These are phyloP conservation scores for Colletotrichum aenigma DNA, from an alignment of 2,329 filamentous ascomycete species.

Conservation along the genomic window DNA sequence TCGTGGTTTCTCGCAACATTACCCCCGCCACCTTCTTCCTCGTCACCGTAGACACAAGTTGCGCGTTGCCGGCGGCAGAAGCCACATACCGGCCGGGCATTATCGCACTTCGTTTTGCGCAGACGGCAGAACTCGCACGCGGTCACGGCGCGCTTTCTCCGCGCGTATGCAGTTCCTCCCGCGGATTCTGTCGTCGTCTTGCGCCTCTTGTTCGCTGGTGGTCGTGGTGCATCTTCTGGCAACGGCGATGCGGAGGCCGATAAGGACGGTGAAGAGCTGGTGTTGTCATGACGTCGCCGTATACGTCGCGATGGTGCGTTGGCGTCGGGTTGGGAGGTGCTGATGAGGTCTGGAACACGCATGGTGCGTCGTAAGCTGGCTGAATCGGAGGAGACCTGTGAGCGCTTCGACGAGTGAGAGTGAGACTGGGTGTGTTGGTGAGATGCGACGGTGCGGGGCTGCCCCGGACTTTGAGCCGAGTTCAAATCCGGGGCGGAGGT, in stretches of 20 bases:
- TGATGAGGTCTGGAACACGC: constrained; percentile 2
- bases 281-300: neutral
- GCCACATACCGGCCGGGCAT: neutral
- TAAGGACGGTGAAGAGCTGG: neutral
- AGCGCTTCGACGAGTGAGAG: neutral
- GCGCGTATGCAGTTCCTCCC: neutral
- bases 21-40: neutral
- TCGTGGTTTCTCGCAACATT: neutral
- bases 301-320: neutral
- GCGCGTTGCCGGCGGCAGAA: constrained; percentile 2
- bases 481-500: neutral
- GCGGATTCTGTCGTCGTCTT: neutral
- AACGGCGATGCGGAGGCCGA: neutral
- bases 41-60: constrained; percentile 5
- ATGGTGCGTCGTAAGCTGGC: neutral
- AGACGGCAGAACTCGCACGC: constrained; percentile 14
- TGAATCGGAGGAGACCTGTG: neutral
- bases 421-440: neutral
- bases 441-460: neutral
- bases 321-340: neutral
- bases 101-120: constrained; percentile 4
- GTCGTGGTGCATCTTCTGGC: neutral
- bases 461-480: neutral
- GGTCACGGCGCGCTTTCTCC: constrained; percentile 4
- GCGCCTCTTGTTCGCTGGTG: neutral